These are phyloP conservation scores for Allodekkera sacchari DNA, from an alignment of 805 yeast species.

Conservation along the genomic window DNA sequence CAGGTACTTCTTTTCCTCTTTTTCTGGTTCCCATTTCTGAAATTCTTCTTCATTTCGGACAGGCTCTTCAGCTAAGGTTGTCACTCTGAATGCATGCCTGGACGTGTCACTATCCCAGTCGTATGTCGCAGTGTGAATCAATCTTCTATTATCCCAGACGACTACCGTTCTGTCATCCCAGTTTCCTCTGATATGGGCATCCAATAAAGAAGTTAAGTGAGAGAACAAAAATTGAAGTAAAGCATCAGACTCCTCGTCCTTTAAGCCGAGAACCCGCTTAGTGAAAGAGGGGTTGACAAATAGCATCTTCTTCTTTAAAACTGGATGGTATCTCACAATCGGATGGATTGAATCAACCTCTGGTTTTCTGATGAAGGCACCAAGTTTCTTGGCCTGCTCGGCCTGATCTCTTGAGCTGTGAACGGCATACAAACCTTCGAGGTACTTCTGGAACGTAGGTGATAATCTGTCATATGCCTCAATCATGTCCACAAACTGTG, in stretches of 20 bases:
- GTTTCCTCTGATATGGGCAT: constrained; percentile 58
- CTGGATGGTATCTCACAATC: constrained; percentile 65
- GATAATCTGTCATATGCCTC: constrained; percentile 71
- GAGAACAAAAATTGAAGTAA: constrained; percentile 49
- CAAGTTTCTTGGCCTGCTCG: constrained; percentile 38
- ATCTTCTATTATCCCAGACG: constrained; percentile 72
- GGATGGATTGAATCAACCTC: constrained; percentile 61
- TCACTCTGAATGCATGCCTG: constrained; percentile 67
- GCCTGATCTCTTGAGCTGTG: constrained; percentile 74
- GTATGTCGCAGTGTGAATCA: constrained; percentile 59
- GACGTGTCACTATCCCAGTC: constrained; percentile 61
- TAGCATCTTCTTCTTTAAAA: constrained; percentile 50
- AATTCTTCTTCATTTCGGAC: constrained; percentile 23
- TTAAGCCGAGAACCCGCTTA: constrained; percentile 60
- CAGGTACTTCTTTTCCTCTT: constrained; percentile 12
- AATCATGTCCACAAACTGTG: constrained; percentile 62
- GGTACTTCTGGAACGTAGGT: constrained; percentile 49
- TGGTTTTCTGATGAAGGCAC: constrained; percentile 60
- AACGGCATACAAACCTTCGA: constrained; percentile 54
- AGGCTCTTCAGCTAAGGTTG: constrained; percentile 72
- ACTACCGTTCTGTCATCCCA: constrained; percentile 69
- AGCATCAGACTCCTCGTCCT: constrained; percentile 60
- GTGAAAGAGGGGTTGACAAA: constrained; percentile 46
- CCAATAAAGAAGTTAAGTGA: constrained; percentile 43
- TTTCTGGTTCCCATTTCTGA: constrained; percentile 23